Conservation (phyloP, 805 yeast species). For the Candida easanensis region DNA sequence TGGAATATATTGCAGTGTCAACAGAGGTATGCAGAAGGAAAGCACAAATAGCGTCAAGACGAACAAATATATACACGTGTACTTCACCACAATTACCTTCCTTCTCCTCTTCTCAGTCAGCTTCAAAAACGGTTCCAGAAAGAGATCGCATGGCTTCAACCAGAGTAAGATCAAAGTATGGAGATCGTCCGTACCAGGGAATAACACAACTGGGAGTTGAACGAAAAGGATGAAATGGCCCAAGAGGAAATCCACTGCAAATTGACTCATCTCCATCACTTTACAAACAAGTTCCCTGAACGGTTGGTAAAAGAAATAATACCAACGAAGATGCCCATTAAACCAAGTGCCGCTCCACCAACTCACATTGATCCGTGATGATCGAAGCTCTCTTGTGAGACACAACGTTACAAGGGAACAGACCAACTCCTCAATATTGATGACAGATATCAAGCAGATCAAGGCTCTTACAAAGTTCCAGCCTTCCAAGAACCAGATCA, state of each 20-base stretch:
- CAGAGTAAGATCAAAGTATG: conserved; percentile 68
- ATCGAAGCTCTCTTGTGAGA: conserved; percentile 60
- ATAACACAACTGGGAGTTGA: conserved; percentile 58
- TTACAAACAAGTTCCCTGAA: conserved; percentile 62
- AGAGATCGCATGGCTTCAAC: conserved; percentile 53
- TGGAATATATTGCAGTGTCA: conserved; percentile 33
- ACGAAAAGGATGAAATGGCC: conserved; percentile 56
- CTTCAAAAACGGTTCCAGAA: conserved; percentile 25
- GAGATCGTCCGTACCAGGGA: conserved; percentile 64
- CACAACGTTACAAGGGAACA: conserved; percentile 49
- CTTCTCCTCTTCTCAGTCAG: conserved; percentile 32
- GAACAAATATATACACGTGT: conserved; percentile 29
- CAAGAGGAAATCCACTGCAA: conserved; percentile 60
- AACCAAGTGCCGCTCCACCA: conserved; percentile 84
- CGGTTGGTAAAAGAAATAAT: conserved; percentile 57
- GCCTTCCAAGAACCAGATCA: conserved; percentile 65
- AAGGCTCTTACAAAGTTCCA: conserved; percentile 61
- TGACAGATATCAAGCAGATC: conserved; percentile 55
- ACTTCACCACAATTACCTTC: conserved; percentile 42
- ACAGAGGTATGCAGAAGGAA: conserved; percentile 46
- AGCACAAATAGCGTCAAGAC: conserved; percentile 43
- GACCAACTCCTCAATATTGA: conserved; percentile 55
- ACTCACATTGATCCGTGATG: conserved; percentile 58
- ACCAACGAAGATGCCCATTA: conserved; percentile 55
- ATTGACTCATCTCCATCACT: conserved; percentile 61